Evolutionary conservation across 106 monocot species (phyloP).

Genomic region (Dendrobium chrysotoxum): DNA sequence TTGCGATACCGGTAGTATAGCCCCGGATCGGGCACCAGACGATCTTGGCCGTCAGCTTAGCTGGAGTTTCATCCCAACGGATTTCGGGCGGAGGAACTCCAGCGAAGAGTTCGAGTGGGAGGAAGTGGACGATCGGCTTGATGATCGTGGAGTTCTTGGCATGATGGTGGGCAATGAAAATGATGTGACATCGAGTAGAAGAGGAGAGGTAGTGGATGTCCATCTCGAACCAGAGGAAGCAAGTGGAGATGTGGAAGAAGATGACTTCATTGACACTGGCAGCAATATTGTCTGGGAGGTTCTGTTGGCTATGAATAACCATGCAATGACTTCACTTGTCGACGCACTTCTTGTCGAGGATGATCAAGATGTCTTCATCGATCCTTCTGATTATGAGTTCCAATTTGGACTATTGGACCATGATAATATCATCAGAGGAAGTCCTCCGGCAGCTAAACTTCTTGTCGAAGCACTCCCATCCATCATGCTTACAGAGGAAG

Average conservation of each 20-base stretch:
- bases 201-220: background rate
- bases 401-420: background rate
- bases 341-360: background rate
- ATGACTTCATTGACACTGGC: background rate
- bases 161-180: conserved; percentile 6
- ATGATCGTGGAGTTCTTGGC: conserved; percentile 5
- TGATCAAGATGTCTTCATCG: background rate
- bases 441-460: conserved; percentile 26
- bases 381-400: conserved; percentile 1
- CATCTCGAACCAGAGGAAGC: conserved; percentile 5
- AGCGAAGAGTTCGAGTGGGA: conserved; percentile 41
- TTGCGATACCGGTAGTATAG: background rate
- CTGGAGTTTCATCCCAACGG: conserved; percentile 18
- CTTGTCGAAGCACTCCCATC: conserved; percentile 28
- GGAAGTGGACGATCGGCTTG: conserved; percentile 21
- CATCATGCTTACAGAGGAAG: conserved; percentile 11
- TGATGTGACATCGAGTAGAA: conserved; percentile 10
- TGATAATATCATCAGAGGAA: background rate
- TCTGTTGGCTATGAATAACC: conserved; percentile 12
- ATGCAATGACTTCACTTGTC: background rate
- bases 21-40: background rate
- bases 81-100: conserved; percentile 3
- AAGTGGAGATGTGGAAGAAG: conserved; percentile 3
- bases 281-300: conserved; percentile 29
- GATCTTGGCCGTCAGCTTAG: conserved; percentile 8